Percentiles rank a stretch among this genome's conserved stretches.
Evolutionary conservation across 2,329 filamentous ascomycete genomes (phyloP).

Genomic region (Trichothecium sympodiale): DNA sequence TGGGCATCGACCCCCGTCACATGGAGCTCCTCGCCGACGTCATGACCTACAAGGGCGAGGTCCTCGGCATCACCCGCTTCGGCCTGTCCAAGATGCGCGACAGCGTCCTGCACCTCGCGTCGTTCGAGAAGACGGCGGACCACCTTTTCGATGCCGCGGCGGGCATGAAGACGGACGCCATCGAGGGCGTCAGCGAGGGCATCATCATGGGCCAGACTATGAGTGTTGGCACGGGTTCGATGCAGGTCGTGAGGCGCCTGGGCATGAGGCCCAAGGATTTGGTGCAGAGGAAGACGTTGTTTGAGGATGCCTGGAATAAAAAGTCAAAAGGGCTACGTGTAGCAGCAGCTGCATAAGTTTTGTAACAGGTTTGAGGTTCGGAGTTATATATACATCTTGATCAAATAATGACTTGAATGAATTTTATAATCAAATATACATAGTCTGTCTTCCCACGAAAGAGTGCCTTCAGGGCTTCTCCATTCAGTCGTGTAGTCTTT

Average conservation of each 20-base stretch:
- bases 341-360: too few relatives aligned
- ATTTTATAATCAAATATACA: too few relatives aligned
- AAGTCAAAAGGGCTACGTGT: too few relatives aligned
- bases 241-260: constrained; percentile 74
- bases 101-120: constrained; percentile 83
- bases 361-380: too few relatives aligned
- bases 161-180: constrained; percentile 80
- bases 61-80: constrained; percentile 92
- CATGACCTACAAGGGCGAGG: constrained; percentile 98
- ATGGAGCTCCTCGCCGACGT: constrained; percentile 96
- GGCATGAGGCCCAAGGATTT: constrained; percentile 53
- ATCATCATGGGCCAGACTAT: constrained; percentile 98
- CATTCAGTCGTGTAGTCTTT: too few relatives aligned
- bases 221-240: constrained; percentile 79
- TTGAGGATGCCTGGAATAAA: constrained; percentile 55
- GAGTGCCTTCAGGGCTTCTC: too few relatives aligned
- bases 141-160: constrained; percentile 93
- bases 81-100: constrained; percentile 95
- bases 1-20: constrained; percentile 94
- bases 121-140: constrained; percentile 96
- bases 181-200: constrained; percentile 90
- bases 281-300: constrained; percentile 48
- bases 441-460: too few relatives aligned
- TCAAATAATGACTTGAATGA: too few relatives aligned
- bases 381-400: too few relatives aligned